These are phyloP conservation scores for Xylariaceae sp. DNA, from an alignment of 2,329 filamentous ascomycete species.

Conservation along the genomic window DNA sequence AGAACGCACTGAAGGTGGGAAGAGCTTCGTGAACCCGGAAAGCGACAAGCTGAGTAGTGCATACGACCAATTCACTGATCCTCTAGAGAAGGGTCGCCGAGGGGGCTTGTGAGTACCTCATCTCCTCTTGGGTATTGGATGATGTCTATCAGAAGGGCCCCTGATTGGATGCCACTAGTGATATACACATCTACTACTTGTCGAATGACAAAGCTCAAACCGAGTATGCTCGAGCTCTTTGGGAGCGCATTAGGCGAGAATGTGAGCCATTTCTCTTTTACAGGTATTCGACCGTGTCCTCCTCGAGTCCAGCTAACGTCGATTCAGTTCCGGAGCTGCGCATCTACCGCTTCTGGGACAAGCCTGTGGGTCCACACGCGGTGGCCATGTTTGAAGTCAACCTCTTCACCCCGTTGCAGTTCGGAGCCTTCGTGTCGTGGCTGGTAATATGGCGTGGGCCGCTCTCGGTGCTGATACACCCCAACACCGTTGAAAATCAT, in stretches of 20 bases:
- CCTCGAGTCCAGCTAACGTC: not conserved
- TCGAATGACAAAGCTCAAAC: slow-evolving; percentile 60
- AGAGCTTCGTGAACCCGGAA: slow-evolving; percentile 69
- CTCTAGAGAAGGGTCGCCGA: slow-evolving; percentile 61
- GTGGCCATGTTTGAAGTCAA: slow-evolving; percentile 93
- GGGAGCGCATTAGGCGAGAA: slow-evolving; percentile 76
- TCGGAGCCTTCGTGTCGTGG: slow-evolving; percentile 87
- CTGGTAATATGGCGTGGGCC: slow-evolving; percentile 78
- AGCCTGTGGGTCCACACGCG: slow-evolving; percentile 77
- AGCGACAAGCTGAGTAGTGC: slow-evolving; percentile 56
- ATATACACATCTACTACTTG: slow-evolving; percentile 83
- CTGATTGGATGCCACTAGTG: slow-evolving; percentile 40
- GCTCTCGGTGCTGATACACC: slow-evolving; percentile 75
- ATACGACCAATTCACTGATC: slow-evolving; percentile 67
- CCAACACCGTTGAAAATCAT: slow-evolving; percentile 60
- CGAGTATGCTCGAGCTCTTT: slow-evolving; percentile 68
- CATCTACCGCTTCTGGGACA: slow-evolving; percentile 75
- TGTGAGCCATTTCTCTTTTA: slow-evolving; percentile 48
- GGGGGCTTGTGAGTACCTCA: slow-evolving; percentile 66
- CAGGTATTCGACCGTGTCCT: not conserved
- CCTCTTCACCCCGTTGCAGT: slow-evolving; percentile 79
- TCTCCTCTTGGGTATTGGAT: not conserved
- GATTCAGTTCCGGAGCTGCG: slow-evolving; percentile 74
- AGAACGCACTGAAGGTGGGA: slow-evolving; percentile 68
- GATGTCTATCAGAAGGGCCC: not conserved